Evolutionary conservation across 208 protist species (phyloP), one percentile per base, ranked within the genome.

Genomic region (Vickermania ingenoplastis): DNA sequence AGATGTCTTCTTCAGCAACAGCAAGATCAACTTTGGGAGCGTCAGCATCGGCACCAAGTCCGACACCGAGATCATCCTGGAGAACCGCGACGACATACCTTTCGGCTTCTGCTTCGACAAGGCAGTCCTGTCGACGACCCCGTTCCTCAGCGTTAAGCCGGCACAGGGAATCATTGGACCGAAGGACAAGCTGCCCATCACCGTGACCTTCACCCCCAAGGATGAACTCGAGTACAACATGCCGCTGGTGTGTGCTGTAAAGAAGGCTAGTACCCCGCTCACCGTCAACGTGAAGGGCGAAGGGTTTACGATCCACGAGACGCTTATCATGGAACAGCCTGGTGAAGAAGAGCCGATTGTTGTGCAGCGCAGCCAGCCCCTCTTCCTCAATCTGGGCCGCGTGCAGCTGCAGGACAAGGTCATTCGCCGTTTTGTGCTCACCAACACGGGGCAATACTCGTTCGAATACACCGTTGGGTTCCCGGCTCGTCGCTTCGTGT

Each of bases 211-310:
- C 71, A 55, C 61, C 27, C 95, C 97, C 14, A 71, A 82, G 54
- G 77, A 87, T 13, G 97, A 98, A 74, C 83, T 89, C 59, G 66
- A 70, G 60, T 97, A 95, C 72, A 98, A 99, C 69, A 80, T 91
- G 28, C 92, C 93, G 57, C 67, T 98, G 24, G 59, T 79, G 27
- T 97, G 92, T 69, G 55, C 61, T 14, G 81, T 99, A 5, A 96
- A 96, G 75, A 92, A 94, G 56, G 87, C 92, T 52, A 92, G 86
- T 52, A 80, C 83, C 54, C 80, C 83, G 26, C 73, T 99, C 29
- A 92, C 80, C 13, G 83, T 97, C 64, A 98, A 98, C 81, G 83
- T 98, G 26, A 98, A 99, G 75, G 96, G 96, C 45, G 89, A 97
- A 51, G 97, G 96, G 22, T 89, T 97, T 57, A 67, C 65, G 57